Evolutionary conservation across 2,329 filamentous ascomycete genomes (phyloP).

Genomic region (Aaosphaeria pasadenensis): DNA sequence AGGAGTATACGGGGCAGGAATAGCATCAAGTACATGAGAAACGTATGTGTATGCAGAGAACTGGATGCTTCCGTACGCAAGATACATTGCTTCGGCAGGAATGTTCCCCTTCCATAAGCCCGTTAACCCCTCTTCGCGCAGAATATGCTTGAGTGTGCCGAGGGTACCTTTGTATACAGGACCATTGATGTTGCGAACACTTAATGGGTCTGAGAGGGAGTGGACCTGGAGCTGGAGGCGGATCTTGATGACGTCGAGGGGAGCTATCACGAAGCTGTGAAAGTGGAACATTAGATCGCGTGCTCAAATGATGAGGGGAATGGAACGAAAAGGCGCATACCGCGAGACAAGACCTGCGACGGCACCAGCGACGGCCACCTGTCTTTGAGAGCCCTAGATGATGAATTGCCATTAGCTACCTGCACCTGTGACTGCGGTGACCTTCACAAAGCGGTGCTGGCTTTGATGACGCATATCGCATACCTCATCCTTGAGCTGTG

Average conservation of each 20-base stretch:
- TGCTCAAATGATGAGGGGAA: not conserved
- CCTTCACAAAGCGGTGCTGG: too few species aligned
- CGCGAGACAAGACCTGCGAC: slow-evolving; percentile 84
- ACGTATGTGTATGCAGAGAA: slow-evolving; percentile 83
- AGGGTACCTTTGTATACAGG: slow-evolving; percentile 71
- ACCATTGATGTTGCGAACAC: slow-evolving; percentile 48
- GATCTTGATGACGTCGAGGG: slow-evolving; percentile 97
- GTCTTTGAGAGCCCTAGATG: slow-evolving; percentile 60
- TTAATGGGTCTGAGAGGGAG: slow-evolving; percentile 71
- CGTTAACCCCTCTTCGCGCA: slow-evolving; percentile 76
- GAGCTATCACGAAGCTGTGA: slow-evolving; percentile 84
- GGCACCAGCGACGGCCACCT: slow-evolving; percentile 65
- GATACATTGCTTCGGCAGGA: slow-evolving; percentile 89
- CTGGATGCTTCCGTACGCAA: slow-evolving; percentile 84
- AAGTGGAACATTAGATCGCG: not conserved
- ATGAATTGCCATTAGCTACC: slow-evolving; percentile 2
- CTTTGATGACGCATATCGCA: not conserved
- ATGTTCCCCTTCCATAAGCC: slow-evolving; percentile 97
- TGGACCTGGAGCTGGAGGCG: slow-evolving; percentile 90
- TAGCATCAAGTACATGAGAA: slow-evolving; percentile 62
- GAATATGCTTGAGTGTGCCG: slow-evolving; percentile 71
- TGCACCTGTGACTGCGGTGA: too few species aligned
- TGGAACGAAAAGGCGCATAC: slow-evolving; percentile 43
- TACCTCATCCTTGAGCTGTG: slow-evolving; percentile 69
- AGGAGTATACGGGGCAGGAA: slow-evolving; percentile 47